Evolutionary conservation across 2,329 filamentous ascomycete genomes (phyloP), one percentile per base, ranked within the genome.

Genomic region (Epicoccum sorghinum): DNA sequence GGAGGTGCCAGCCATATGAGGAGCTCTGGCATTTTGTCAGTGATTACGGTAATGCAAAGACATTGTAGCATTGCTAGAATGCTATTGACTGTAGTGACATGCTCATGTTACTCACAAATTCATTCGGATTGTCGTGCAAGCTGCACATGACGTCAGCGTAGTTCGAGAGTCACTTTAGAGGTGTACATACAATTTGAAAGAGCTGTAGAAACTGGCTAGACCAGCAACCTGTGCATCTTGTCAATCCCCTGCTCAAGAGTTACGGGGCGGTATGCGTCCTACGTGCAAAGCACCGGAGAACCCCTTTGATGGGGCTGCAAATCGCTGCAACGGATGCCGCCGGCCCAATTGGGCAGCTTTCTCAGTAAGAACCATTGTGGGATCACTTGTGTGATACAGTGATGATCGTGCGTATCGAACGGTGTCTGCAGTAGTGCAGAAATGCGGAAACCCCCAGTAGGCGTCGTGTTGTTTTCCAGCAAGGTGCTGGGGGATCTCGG

Each of bases 1-100:
- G 86, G 58, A 86, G 83, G 67, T 89, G 83, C 75, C 87, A 87
- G 52, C 89, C 89, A 64, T 87, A 89, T 1, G 85, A 80, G 0
- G 79, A 75, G 45, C 82, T 82, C 80, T 46, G 78, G 3, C 5
- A 24, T 23, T 8, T n/a, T 13, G 14, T 43, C n/a, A 32, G 40
- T 25, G 3, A 18, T 18, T 18, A 18, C 18, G 18, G 18, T 18
- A 18, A 18, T 18, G 18, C 18, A 18, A 18, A 18, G 18, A 18
- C 3, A 18, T 18, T 18, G 18, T 18, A 18, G 18, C 18, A 18
- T 18, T 18, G 3, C 18, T 18, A 18, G 29, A 30, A 30, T 30
- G 29, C 7, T 30, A 30, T 30, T 30, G 29, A 30, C 18, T 18
- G 18, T 18, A 18, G 3, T 2, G 27, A 6, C 13, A 8, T 33